phyloP scores from a whole-genome alignment of 352 stramenopile genomes.

The Thalassiosira mediterranea region DNA sequence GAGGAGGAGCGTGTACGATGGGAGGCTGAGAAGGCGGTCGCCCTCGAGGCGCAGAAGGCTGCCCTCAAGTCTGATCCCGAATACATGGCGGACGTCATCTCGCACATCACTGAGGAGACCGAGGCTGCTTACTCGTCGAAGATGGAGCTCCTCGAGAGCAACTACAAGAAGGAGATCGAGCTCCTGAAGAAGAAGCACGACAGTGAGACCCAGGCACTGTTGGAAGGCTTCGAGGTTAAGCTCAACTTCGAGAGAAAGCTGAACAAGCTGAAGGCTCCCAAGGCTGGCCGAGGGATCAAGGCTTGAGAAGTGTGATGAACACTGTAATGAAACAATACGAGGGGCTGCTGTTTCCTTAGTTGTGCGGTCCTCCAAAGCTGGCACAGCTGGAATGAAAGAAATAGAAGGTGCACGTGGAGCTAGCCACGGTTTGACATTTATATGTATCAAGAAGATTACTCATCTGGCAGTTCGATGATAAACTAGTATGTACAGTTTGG shows the following conservation, averaged over 20 bases:
- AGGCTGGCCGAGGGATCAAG: no score
- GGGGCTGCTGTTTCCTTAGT: no score
- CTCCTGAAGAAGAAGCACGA: slow-evolving; percentile 52
- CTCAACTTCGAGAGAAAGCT: slow-evolving; percentile 54
- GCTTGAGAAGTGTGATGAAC: no score
- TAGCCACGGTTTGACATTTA: no score
- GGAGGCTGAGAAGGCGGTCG: slow-evolving; percentile 22
- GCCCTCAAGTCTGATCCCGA: slow-evolving; percentile 24
- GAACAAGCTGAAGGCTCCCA: slow-evolving; percentile 47
- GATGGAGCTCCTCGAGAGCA: slow-evolving; percentile 31
- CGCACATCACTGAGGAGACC: slow-evolving; percentile 19
- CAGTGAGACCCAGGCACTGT: slow-evolving; percentile 41
- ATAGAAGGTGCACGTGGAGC: no score
- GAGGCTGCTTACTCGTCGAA: slow-evolving; percentile 26
- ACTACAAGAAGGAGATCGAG: slow-evolving; percentile 46
- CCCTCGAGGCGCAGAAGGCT: slow-evolving; percentile 25
- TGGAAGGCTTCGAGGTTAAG: slow-evolving; percentile 54
- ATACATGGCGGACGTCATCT: slow-evolving; percentile 32
- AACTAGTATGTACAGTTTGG: no score
- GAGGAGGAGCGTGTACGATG: slow-evolving; percentile 45
- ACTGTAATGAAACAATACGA: no score
- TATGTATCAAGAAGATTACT: no score
- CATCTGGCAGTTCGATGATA: no score
- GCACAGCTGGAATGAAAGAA: no score
- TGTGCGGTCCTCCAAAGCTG: no score